phyloP scores from a whole-genome alignment of 768 basidiomycete genomes.

The Termitomyces sp. region DNA sequence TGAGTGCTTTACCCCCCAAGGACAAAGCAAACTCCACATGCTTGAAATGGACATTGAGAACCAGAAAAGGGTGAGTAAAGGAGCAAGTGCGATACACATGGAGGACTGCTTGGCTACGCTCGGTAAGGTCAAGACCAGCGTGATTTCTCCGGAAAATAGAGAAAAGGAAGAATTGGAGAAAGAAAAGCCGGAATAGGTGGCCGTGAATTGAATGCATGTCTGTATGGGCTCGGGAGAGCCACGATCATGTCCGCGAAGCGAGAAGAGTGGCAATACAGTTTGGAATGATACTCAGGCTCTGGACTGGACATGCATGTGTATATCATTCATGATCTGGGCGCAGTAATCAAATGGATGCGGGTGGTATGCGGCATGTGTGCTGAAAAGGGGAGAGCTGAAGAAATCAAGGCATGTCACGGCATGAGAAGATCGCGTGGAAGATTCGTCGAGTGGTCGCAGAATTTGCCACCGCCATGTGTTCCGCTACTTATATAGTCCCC shows the following conservation, averaged over 20 bases:
- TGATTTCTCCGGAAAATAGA: conserved; percentile 12
- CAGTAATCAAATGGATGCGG: conserved; percentile 14
- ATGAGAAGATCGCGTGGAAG: conserved; percentile 29
- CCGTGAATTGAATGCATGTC: conserved; percentile 8
- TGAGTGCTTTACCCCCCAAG: conserved; percentile 1
- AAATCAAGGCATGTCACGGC: conserved; percentile 29
- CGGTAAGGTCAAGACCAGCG: conserved; percentile 9
- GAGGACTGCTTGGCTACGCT: neutral
- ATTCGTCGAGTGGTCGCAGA: conserved; percentile 11
- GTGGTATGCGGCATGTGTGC: conserved; percentile 16
- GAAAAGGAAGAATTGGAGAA: neutral
- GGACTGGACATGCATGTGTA: conserved; percentile 11
- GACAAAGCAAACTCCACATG: conserved; percentile 7
- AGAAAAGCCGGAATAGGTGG: conserved; percentile 14
- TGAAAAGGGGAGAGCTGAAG: conserved; percentile 16
- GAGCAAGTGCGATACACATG: conserved; percentile 1
- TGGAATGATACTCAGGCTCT: conserved; percentile 12
- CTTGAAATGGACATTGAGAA: conserved; percentile 6
- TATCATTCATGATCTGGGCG: conserved; percentile 11
- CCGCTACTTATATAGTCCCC: conserved; percentile 28
- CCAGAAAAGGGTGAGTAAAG: neutral
- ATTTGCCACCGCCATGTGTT: conserved; percentile 35
- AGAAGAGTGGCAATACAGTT: conserved; percentile 12
- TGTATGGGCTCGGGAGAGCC: conserved; percentile 19
- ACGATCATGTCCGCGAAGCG: conserved; percentile 31